Conservation (phyloP, 805 yeast species). For the Blastobotrys muscicola region DNA sequence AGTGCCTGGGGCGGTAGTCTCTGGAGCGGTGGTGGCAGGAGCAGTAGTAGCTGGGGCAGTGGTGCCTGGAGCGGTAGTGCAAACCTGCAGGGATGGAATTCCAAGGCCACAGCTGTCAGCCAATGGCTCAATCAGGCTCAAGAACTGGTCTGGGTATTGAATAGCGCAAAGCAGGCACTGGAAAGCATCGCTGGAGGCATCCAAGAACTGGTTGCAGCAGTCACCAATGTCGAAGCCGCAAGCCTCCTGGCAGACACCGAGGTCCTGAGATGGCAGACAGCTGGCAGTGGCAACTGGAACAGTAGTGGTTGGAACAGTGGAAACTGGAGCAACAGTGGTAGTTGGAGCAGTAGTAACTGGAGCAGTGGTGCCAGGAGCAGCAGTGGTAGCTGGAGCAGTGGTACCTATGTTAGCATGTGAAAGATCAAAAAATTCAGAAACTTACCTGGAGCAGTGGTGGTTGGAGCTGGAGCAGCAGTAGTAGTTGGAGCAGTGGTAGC, state of each 20-base stretch:
- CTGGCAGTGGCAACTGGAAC: neutral
- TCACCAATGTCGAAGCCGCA: too few species aligned
- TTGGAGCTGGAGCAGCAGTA: conserved; percentile 2
- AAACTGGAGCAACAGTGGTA: conserved; percentile 3
- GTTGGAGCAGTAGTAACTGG: conserved; percentile 5
- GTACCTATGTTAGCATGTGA: neutral
- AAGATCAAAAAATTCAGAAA: neutral
- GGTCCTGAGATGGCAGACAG: neutral
- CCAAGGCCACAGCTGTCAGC: too few species aligned
- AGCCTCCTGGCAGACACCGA: neutral
- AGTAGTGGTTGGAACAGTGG: conserved; percentile 2
- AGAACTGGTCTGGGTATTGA: too few species aligned
- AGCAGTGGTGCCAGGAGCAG: conserved; percentile 3
- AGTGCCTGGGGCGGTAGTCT: too few species aligned
- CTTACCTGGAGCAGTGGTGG: conserved; percentile 2
- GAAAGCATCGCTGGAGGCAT: too few species aligned
- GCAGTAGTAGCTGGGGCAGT: neutral
- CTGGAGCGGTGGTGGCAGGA: too few species aligned
- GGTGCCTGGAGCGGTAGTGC: conserved; percentile 1
- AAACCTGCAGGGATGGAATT: too few species aligned
- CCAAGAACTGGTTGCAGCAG: too few species aligned
- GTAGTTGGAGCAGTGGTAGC: neutral
- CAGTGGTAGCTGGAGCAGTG: conserved; percentile 4
- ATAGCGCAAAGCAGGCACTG: too few species aligned
- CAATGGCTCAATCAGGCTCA: too few species aligned